Percentiles rank a stretch among this genome's conserved stretches.
phyloP scores from a whole-genome alignment of 805 yeast species.

The Ogataea thermomethanolica region DNA sequence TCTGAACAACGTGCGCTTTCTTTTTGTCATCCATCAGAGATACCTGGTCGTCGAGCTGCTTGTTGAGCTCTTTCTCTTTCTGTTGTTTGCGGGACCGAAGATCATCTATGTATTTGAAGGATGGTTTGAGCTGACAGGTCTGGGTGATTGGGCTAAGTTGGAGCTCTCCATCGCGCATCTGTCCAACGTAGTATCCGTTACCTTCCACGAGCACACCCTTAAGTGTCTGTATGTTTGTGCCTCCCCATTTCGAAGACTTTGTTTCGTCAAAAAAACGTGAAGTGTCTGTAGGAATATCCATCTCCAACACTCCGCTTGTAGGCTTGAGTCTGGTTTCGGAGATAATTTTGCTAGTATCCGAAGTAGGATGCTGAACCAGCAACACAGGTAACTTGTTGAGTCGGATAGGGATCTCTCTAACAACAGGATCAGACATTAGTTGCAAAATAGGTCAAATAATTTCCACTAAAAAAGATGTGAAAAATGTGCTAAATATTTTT shows the following conservation, averaged over 20 bases:
- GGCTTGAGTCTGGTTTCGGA: slow-evolving; percentile 52
- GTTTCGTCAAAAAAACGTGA: slow-evolving; percentile 60
- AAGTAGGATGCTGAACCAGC: slow-evolving; percentile 25
- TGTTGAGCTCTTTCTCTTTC: slow-evolving; percentile 40
- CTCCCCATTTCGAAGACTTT: slow-evolving; percentile 63
- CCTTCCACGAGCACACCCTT: slow-evolving; percentile 64
- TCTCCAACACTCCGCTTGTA: slow-evolving; percentile 60
- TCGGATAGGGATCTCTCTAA: slow-evolving; percentile 54
- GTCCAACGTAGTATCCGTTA: slow-evolving; percentile 49
- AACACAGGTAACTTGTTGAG: slow-evolving; percentile 7
- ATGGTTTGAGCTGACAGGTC: slow-evolving; percentile 77
- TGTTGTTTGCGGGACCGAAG: slow-evolving; percentile 33
- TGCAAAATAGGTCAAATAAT: neutral
- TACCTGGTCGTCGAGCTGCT: slow-evolving; percentile 38
- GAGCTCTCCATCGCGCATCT: slow-evolving; percentile 42
- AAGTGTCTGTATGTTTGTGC: slow-evolving; percentile 56
- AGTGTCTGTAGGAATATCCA: slow-evolving; percentile 74
- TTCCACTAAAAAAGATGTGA: neutral
- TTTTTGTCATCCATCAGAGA: slow-evolving; percentile 31
- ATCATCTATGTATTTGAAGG: slow-evolving; percentile 74
- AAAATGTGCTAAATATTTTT: slow-evolving; percentile 1
- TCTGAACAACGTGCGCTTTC: slow-evolving; percentile 63
- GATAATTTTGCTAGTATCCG: slow-evolving; percentile 34
- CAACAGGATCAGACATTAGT: slow-evolving; percentile 47
- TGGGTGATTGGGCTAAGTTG: slow-evolving; percentile 63